phyloP scores from a whole-genome alignment of 2,329 filamentous ascomycete species.

The Scedosporium dehoogii region DNA sequence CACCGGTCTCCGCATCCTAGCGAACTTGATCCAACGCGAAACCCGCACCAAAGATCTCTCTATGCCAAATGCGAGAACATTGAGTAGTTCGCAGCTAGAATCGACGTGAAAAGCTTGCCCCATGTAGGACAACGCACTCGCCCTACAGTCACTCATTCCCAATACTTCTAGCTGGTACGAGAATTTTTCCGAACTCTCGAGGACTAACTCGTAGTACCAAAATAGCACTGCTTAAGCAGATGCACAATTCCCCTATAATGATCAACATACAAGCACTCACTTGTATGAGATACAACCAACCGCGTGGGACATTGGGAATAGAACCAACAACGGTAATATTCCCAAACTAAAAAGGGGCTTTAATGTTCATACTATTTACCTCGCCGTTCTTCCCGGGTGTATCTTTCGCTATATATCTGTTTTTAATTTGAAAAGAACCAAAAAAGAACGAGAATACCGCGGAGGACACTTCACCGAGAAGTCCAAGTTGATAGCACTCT shows the following conservation, averaged over 20 bases:
- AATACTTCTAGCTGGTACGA: too few relatives aligned
- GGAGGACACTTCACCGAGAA: not conserved
- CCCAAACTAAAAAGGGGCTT: too few relatives aligned
- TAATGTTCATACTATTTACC: not conserved
- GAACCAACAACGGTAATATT: not conserved
- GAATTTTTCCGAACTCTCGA: too few relatives aligned
- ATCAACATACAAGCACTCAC: not conserved
- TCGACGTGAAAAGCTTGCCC: too few relatives aligned
- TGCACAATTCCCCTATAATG: too few relatives aligned
- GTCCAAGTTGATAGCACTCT: not conserved
- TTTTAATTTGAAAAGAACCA: not conserved
- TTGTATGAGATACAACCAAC: too few relatives aligned
- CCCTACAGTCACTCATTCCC: too few relatives aligned
- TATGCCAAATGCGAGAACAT: too few relatives aligned
- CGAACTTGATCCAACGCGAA: not conserved
- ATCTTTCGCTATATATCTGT: not conserved
- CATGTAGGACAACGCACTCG: too few relatives aligned
- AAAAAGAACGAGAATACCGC: not conserved
- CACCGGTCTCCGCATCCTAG: not conserved
- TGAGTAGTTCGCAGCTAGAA: not conserved
- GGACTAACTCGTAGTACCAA: too few relatives aligned
- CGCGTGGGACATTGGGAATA: too few relatives aligned
- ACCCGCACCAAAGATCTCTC: not conserved
- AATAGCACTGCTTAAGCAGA: too few relatives aligned
- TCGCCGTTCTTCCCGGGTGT: not conserved